Base-by-base conservation (phyloP, 2,329 filamentous ascomycete species). In the Drechslerella stenobrocha region DNA sequence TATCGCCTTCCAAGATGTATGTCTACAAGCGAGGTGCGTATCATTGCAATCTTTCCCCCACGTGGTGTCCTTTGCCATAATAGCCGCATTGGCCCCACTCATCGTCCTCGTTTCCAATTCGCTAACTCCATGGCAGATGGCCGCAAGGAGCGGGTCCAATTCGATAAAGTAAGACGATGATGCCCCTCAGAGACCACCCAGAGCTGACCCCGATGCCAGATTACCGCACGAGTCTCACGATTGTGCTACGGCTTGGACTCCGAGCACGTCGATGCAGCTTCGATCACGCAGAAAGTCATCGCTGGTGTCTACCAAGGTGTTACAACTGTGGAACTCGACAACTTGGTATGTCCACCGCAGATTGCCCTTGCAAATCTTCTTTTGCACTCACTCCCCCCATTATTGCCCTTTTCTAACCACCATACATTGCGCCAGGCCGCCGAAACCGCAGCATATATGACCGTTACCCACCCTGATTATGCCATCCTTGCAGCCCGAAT, bases 401-500 rank as follows among this genome's bases (percentile, higher is more conserved):
- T n/a, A n/a, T n/a, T n/a, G n/a, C 47, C 59, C 48, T 34, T 28
- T 20, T 18, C 64, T 58, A 35, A 53, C 47, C 30, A 15, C 13
- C n/a, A 70, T 67, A 70, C 74, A 20, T n/a, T n/a, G n/a, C n/a
- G n/a, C n/a, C 37, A 97, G 92, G 93, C 93, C 76, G 93, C 93
- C 74, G 93, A 98, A 81, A 98, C 93, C 74, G 93, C 93, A 74
- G 93, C 93, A 63, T 98, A 98, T 82, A 98, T 98, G 93, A 98
- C 93, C 69, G 92, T 96, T 74, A 98, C 92, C 70, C 93, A 98
- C 78, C 93, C 93, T 75, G 93, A 98, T 80, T 98, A 98, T 78
- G 93, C 93, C 77, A 95, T 97, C 76, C 90, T 98, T 65, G 93
- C 93, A 71, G 93, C 93, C 72, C 91, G 93, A 80, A 97, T 98